phyloP scores from a whole-genome alignment of 2,329 filamentous ascomycete species.

The Chrysosporium queenslandicum region DNA sequence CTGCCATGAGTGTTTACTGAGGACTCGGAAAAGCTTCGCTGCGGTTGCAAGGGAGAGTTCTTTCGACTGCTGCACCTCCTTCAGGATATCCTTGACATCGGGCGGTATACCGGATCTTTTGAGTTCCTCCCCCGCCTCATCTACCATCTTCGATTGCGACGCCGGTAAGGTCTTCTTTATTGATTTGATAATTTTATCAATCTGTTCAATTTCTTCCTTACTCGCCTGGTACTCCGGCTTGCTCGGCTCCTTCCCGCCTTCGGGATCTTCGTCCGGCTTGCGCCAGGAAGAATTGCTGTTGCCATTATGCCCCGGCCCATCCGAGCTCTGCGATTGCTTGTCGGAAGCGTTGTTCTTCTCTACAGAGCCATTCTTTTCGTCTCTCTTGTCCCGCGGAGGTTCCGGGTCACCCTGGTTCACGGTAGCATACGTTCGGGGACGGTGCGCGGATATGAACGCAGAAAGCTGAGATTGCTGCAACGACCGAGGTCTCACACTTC shows the following conservation, averaged over 20 bases:
- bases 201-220: constrained; percentile 46
- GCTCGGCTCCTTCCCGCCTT: constrained; percentile 30
- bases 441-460: constrained; percentile 27
- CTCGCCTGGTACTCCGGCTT: constrained; percentile 39
- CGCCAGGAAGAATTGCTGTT: background rate
- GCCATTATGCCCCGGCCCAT: constrained; percentile 1
- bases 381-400: constrained; percentile 32
- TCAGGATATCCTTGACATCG: constrained; percentile 56
- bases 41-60: constrained; percentile 46
- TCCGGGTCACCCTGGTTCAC: constrained; percentile 38
- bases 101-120: constrained; percentile 59
- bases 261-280: constrained; percentile 1
- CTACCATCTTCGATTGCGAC: constrained; percentile 50
- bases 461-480: constrained; percentile 32
- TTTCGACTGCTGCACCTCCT: constrained; percentile 41
- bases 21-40: constrained; percentile 50
- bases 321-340: background rate
- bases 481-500: constrained; percentile 34
- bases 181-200: constrained; percentile 49
- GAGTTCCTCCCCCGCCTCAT: constrained; percentile 52
- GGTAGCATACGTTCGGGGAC: constrained; percentile 35
- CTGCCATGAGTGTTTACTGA: constrained; percentile 47
- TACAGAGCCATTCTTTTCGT: constrained; percentile 37
- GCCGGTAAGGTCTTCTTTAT: constrained; percentile 52
- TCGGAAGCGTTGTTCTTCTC: constrained; percentile 30